Base-by-base conservation (phyloP, 768 basidiomycete genomes). In the Russula sp. region DNA sequence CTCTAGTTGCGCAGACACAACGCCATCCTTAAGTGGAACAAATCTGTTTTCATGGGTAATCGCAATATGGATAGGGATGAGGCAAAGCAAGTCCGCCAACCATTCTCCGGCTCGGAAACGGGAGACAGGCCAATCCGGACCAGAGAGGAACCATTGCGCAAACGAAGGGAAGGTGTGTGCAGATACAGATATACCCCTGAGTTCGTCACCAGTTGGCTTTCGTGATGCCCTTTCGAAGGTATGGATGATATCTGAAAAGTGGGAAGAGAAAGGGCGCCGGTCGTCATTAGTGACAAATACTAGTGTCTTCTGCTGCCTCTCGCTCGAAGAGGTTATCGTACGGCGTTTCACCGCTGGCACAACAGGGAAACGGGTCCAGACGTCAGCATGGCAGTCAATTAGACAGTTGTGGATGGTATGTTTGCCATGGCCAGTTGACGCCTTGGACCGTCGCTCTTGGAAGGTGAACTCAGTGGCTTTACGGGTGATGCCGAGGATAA, bases 1-100 rank as follows among this genome's bases (percentile, higher is more conserved):
- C 69, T 87, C 85, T n/a, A 81, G 70, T 11, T 79, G 77, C 0
- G 79, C 67, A 0, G 84, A 85, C 40, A 74, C 76, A 0, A 85
- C 78, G 0, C 83, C 83, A 65, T 87, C 84, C 63, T 84, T 85
- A 22, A 87, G 73, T 0, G 86, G 85, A 5, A 87, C 67, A 62
- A 87, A 87, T 0, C 84, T 75, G 64, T 87, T 87, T 48, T 86
- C 84, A 14, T 77, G 76, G 1, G 83, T 81, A 32, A 87, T 69
- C 0, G 85, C 86, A 44, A 87, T 77, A 24, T 87, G 85, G 36
- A 87, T 85, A 0, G 85, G 85, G 53, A 87, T 86, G 32, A 87
- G 73, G 63, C 85, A 87, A 0, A 87, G 65, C 14, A 86, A 71
- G 9, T 85, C 81, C 0, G 82, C 83, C 0, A 87, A 69, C 86